A percentile compares a stretch with the other conserved stretches of the same genome.
Conservation (phyloP, 768 basidiomycete species). For the Mycena floridula region DNA sequence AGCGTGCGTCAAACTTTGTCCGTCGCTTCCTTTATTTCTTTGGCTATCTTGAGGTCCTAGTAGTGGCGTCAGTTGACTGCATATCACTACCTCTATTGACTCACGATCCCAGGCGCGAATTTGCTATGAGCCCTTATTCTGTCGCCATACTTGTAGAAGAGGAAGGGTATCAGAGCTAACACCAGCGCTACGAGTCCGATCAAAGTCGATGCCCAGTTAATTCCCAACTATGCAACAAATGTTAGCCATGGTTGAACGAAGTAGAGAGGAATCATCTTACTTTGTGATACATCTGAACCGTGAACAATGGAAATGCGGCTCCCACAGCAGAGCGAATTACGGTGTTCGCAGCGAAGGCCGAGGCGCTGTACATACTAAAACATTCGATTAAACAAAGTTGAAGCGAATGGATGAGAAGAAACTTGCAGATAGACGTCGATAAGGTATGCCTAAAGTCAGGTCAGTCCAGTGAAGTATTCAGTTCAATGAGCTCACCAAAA, state of each 20-base stretch:
- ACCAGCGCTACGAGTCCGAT: slow-evolving; percentile 5
- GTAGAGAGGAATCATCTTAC: slow-evolving; percentile 20
- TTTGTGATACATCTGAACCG: slow-evolving; percentile 36
- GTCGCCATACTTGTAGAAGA: slow-evolving; percentile 66
- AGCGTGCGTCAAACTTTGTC: too few relatives aligned
- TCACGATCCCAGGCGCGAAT: slow-evolving; percentile 49
- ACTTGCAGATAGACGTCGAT: background rate
- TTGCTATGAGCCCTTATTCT: slow-evolving; percentile 47
- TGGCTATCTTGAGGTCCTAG: too few relatives aligned
- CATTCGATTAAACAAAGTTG: background rate
- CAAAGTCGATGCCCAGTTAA: slow-evolving; percentile 9
- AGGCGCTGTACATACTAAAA: slow-evolving; percentile 45
- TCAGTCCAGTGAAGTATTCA: background rate
- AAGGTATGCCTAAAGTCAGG: background rate
- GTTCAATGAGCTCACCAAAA: slow-evolving; percentile 35
- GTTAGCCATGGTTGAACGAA: slow-evolving; percentile 1
- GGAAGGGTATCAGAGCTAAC: slow-evolving; percentile 41
- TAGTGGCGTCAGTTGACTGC: too few relatives aligned
- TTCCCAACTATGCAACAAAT: slow-evolving; percentile 15
- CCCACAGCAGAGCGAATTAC: slow-evolving; percentile 28
- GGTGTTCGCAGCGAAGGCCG: slow-evolving; percentile 47
- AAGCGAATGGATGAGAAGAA: background rate
- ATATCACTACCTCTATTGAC: too few relatives aligned
- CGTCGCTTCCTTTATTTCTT: too few relatives aligned
- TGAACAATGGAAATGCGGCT: slow-evolving; percentile 38